These are phyloP conservation scores for Blastobotrys capitulatus DNA, from an alignment of 1,139 yeast genomes.

Conservation along the genomic window DNA sequence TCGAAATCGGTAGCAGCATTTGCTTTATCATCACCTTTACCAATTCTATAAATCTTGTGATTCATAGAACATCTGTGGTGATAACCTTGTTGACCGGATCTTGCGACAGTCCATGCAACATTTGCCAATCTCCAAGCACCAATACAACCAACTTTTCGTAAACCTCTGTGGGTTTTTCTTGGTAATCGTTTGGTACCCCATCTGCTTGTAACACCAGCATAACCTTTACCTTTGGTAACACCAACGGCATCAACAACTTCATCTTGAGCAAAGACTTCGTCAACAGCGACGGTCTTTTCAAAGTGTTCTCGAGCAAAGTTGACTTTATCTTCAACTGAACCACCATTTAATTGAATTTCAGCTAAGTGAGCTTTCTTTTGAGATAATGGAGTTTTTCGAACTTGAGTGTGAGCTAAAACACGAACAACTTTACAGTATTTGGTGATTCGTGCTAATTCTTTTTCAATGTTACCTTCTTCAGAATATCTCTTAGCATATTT, in stretches of 20 bases:
- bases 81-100: conserved; percentile 99
- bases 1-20: conserved; percentile 96
- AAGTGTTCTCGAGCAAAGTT: conserved; percentile 99
- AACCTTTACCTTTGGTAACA: conserved; percentile 99
- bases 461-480: conserved; percentile 80
- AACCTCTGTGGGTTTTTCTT: conserved; percentile 99
- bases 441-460: conserved; percentile 97
- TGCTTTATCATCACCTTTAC: conserved; percentile 91
- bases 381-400: conserved; percentile 97
- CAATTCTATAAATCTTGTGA: conserved; percentile 99
- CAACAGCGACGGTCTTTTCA: conserved; percentile 96
- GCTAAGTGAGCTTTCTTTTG: conserved; percentile 99
- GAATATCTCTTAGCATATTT: conserved; percentile 99
- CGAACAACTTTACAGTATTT: conserved; percentile 99
- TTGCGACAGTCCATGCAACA: conserved; percentile 99
- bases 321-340: conserved; percentile 95
- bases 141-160: conserved; percentile 99
- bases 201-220: conserved; percentile 99
- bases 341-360: conserved; percentile 99
- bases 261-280: conserved; percentile 95
- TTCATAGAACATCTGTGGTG: conserved; percentile 99
- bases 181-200: conserved; percentile 99
- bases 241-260: conserved; percentile 98
- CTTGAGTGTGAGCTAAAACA: conserved; percentile 98
- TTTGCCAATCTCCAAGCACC: conserved; percentile 99